Evolutionary conservation across 78 protist species (phyloP).

Genomic region (Dictyostelium intermedium): DNA sequence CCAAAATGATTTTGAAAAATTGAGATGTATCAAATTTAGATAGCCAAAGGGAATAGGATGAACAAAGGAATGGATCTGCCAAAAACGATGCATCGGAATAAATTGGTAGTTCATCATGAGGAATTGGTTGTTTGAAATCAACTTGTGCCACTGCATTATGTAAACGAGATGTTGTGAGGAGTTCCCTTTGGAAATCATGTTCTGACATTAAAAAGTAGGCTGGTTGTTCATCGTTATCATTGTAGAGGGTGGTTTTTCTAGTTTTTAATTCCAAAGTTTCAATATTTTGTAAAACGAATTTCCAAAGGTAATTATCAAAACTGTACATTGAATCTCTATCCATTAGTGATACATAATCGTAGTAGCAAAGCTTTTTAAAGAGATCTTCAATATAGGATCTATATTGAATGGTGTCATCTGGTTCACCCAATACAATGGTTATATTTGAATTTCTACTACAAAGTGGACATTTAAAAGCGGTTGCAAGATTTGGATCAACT

Average conservation of each 20-base stretch:
- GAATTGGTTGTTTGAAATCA: not conserved
- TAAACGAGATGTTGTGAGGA: not conserved
- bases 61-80: constrained; percentile 20
- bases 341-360: constrained; percentile 32
- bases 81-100: not conserved
- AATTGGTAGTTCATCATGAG: not conserved
- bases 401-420: constrained; percentile 8
- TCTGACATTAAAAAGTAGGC: constrained; percentile 51
- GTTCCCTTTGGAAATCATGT: constrained; percentile 42
- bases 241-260: constrained; percentile 17
- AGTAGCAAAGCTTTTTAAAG: constrained; percentile 18
- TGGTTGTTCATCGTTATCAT: not conserved
- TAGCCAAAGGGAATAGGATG: constrained; percentile 8
- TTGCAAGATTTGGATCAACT: not conserved
- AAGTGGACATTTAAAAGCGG: constrained; percentile 54
- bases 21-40: constrained; percentile 18
- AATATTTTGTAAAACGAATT: constrained; percentile 36
- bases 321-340: not conserved
- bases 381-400: not conserved
- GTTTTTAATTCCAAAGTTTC: constrained; percentile 43
- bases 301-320: constrained; percentile 39
- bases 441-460: constrained; percentile 24
- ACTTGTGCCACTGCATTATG: constrained; percentile 16
- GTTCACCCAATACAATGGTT: constrained; percentile 5
- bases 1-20: not conserved